These are phyloP conservation scores for Phaeosphaeriaceae sp. DNA, from an alignment of 2,329 filamentous ascomycete genomes.

Conservation along the genomic window DNA sequence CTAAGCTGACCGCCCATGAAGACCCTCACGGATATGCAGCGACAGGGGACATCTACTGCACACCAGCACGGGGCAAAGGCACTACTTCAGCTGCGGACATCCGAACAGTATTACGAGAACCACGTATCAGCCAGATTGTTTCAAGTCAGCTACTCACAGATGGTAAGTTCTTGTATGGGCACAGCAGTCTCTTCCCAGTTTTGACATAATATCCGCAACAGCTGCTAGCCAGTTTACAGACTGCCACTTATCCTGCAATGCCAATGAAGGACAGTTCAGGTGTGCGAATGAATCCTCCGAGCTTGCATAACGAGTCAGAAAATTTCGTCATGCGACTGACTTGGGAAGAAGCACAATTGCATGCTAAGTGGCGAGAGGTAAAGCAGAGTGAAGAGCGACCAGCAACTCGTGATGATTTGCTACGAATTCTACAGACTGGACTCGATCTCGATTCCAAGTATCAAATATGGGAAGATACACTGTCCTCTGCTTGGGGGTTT, in stretches of 20 bases:
- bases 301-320: conserved; percentile 27
- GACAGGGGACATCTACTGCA: conserved; percentile 28
- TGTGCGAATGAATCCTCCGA: conserved; percentile 18
- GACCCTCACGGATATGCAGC: conserved; percentile 30
- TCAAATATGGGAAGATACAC: conserved; percentile 32
- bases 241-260: conserved; percentile 30
- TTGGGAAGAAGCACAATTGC: conserved; percentile 29
- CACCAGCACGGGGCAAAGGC: conserved; percentile 40
- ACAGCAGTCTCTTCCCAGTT: conserved; percentile 1
- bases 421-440: conserved; percentile 26
- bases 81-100: conserved; percentile 31
- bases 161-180: conserved; percentile 19
- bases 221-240: conserved; percentile 35
- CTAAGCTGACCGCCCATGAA: conserved; percentile 3
- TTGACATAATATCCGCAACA: conserved; percentile 23
- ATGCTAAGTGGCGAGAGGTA: conserved; percentile 36
- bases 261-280: conserved; percentile 25
- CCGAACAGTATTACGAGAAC: conserved; percentile 33
- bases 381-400: conserved; percentile 27
- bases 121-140: conserved; percentile 34
- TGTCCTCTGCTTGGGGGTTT: conserved; percentile 28
- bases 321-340: conserved; percentile 33
- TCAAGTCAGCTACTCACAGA: conserved; percentile 35
- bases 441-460: conserved; percentile 35
- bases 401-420: conserved; percentile 23